Evolutionary conservation across 768 basidiomycete genomes (phyloP).

Genomic region (Exidia glandulosa): DNA sequence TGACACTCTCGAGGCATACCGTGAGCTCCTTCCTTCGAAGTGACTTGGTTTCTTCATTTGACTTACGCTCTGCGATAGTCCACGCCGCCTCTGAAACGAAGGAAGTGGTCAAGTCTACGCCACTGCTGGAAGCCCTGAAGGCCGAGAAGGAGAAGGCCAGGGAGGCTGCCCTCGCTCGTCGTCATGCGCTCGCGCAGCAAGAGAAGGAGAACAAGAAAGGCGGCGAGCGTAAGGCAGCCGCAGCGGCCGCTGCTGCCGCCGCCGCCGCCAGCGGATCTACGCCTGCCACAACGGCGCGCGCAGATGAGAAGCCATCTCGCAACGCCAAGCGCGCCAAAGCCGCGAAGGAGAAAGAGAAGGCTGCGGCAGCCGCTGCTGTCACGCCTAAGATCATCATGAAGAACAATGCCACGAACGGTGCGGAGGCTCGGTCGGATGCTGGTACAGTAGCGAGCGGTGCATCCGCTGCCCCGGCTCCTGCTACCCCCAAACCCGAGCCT

Average conservation of each 20-base stretch:
- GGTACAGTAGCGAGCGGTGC: constrained; percentile 9
- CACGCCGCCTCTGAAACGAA: constrained; percentile 45
- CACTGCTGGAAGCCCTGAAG: constrained; percentile 86
- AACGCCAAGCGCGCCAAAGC: neutral
- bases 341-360: constrained; percentile 5
- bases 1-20: constrained; percentile 50
- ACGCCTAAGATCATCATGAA: constrained; percentile 19
- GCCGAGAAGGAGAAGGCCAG: constrained; percentile 46
- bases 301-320: constrained; percentile 8
- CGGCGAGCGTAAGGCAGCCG: constrained; percentile 25
- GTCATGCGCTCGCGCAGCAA: neutral
- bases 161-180: neutral
- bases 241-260: neutral
- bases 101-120: constrained; percentile 68
- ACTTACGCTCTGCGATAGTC: constrained; percentile 29
- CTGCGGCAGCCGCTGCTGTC: too few species aligned
- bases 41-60: neutral
- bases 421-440: constrained; percentile 16
- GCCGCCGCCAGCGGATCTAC: constrained; percentile 4
- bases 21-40: constrained; percentile 26
- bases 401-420: constrained; percentile 16
- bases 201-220: constrained; percentile 2
- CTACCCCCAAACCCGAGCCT: neutral
- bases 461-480: constrained; percentile 1
- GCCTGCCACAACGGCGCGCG: constrained; percentile 6